Evolutionary conservation across 2,329 filamentous ascomycete species (phyloP), one percentile per base, ranked within the genome.

Genomic region (Beauveria scarabaeidicola): DNA sequence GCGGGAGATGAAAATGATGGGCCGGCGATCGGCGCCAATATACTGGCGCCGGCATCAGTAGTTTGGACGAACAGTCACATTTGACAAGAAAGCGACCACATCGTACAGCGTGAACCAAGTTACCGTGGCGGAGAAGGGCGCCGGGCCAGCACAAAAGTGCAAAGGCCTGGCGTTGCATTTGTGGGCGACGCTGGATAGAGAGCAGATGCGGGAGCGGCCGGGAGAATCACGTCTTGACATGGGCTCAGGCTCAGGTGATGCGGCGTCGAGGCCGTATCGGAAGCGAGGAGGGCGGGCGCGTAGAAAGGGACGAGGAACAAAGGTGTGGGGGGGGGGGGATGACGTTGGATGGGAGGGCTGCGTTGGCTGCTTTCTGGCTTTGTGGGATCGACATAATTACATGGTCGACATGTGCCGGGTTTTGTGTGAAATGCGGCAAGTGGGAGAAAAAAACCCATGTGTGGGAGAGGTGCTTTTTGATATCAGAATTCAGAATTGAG

Each of bases 221-320:
- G 25, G 47, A 36, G 7, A 40, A 52, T 40, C 50, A 38, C 32
- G 50, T 25, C 36, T 41, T 40, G 21, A 41, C 51, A 52, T 27
- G 51, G 51, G 51, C 51, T 52, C 21, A 15, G 36, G 36, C 51
- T 52, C 51, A 52, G 51, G 51, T 52, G 51, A 52, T 52, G 36
- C 36, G 23, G n/a, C 29, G 29, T 51, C 29, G 29, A 21, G 32
- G n/a, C 48, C 47, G n/a, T 52, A 23, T 25, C 25, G 50, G 32
- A 52, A n/a, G 25, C 32, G 21, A 9, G 36, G 36, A 10, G 11
- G 50, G 50, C 32, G n/a, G 50, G 50, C 50, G 50, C 36, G 19
- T 27, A 17, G 11, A 40, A 25, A 32, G 5, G 29, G 29, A 32
- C 11, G 19, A 52, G 50, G 29, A 21, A 2, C 47, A 32, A 17